A percentile compares a stretch with the other conserved stretches of the same genome.
Evolutionary conservation across 176 grass and related monocot genomes (phyloP).

Genomic region (Puccinellia tenuiflora): DNA sequence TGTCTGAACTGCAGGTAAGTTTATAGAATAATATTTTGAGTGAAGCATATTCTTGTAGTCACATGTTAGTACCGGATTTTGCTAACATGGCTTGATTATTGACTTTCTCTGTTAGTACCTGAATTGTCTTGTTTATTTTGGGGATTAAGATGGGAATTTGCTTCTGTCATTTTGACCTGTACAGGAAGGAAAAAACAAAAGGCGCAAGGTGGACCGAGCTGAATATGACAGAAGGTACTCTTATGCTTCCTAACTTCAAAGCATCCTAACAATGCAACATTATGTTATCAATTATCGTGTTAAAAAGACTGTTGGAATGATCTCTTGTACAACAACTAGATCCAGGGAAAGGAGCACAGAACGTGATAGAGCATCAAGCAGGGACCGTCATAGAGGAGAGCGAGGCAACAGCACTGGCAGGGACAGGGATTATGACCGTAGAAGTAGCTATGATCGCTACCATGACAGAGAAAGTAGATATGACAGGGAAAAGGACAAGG

Average conservation of each 20-base stretch:
- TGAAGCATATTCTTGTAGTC: not conserved
- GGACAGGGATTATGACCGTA: constrained; percentile 61
- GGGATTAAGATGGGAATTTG: constrained; percentile 17
- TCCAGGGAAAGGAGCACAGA: constrained; percentile 78
- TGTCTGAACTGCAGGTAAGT: constrained; percentile 62
- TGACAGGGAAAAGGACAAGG: constrained; percentile 49
- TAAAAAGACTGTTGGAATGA: not conserved
- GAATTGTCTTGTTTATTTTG: constrained; percentile 2
- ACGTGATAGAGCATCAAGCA: constrained; percentile 54
- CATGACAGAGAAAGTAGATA: constrained; percentile 52
- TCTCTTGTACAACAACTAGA: constrained; percentile 28
- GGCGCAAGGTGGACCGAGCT: constrained; percentile 46
- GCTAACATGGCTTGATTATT: constrained; percentile 17
- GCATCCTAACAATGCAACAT: not conserved
- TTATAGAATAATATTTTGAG: not conserved
- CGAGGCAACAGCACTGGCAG: constrained; percentile 50
- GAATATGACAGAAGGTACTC: constrained; percentile 59
- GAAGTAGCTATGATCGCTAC: constrained; percentile 64
- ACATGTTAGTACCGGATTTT: constrained; percentile 24
- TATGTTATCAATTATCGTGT: not conserved
- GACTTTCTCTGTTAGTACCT: constrained; percentile 13
- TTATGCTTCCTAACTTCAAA: constrained; percentile 9
- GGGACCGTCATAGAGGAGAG: constrained; percentile 59
- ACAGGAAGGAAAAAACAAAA: constrained; percentile 91
- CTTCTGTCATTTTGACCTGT: constrained; percentile 22